Evolutionary conservation across 345 rosid species (phyloP).

Genomic region (Punica granatum): DNA sequence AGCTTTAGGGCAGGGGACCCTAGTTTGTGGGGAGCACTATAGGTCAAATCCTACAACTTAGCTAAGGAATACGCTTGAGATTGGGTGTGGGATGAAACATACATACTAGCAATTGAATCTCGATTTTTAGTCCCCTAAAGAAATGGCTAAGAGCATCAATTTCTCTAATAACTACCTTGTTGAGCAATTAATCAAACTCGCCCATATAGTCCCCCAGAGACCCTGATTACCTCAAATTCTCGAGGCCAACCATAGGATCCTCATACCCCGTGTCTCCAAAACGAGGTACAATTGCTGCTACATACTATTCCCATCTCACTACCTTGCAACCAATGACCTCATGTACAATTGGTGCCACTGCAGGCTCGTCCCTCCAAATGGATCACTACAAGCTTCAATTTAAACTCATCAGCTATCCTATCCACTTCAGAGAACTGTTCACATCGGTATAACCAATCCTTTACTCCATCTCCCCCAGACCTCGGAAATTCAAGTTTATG

Average conservation of each 20-base stretch:
- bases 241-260: background rate
- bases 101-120: background rate
- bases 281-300: background rate
- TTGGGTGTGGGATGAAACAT: background rate
- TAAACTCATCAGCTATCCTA: background rate
- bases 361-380: background rate
- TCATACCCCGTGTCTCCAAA: background rate
- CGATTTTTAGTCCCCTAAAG: background rate
- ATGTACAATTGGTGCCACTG: background rate
- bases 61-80: background rate
- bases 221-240: background rate
- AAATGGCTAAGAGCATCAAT: background rate
- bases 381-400: background rate
- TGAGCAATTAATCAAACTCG: background rate
- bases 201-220: background rate
- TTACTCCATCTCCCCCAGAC: background rate
- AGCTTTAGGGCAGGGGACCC: too few relatives aligned
- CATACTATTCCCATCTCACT: background rate
- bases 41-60: background rate
- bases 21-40: too few relatives aligned
- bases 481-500: constrained; percentile 1
- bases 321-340: too few relatives aligned
- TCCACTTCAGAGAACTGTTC: background rate
- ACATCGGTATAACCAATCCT: background rate
- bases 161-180: background rate